Evolutionary conservation across 805 yeast species (phyloP), one percentile per base, ranked within the genome.

Genomic region (Naumovozyma castellii): DNA sequence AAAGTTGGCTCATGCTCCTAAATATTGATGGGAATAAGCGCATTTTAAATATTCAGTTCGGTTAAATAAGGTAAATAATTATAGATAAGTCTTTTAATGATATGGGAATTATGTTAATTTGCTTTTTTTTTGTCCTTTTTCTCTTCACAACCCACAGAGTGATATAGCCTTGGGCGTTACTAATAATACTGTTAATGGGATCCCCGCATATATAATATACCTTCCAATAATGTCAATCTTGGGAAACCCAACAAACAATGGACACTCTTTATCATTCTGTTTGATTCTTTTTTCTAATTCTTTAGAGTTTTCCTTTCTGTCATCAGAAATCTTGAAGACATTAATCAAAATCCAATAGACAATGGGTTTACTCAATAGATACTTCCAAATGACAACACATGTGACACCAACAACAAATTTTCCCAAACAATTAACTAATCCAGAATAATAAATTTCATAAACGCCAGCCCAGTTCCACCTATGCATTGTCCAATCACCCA

Each of bases 221-320:
- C 94, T 71, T 8, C 92, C 87, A 25, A 84, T 61, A 3, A 85
- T 82, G 45, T 82, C 90, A 22, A 82, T 78, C 41, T 78, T 87
- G 49, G 80, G 79, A 36, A 88, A 69, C 2, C 76, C 72, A 42
- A 68, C 69, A 51, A 73, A 75, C 0, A 76, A 82, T 13, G 72
- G 74, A 39, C 57, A 50, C 40, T 53, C 52, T 22, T 22, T 22
- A 8, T 40, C 18, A 14, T 72, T 64, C 2, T 60, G 55, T 19
- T 46, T 53, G 2, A 46, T 33, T 13, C 45, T 48, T 28, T 46
- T 48, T 19, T 51, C 50, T 12, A 49, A 47, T 12, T 49, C 33
- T n/a, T 47, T 43, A 5, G 47, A 53, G 18, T 57, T 46, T 18
- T 52, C 50, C 3, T 43, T 31, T 44, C 61, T 47, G 36, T 56